phyloP scores from a whole-genome alignment of 768 basidiomycete species.

The Auricularia cornea region DNA sequence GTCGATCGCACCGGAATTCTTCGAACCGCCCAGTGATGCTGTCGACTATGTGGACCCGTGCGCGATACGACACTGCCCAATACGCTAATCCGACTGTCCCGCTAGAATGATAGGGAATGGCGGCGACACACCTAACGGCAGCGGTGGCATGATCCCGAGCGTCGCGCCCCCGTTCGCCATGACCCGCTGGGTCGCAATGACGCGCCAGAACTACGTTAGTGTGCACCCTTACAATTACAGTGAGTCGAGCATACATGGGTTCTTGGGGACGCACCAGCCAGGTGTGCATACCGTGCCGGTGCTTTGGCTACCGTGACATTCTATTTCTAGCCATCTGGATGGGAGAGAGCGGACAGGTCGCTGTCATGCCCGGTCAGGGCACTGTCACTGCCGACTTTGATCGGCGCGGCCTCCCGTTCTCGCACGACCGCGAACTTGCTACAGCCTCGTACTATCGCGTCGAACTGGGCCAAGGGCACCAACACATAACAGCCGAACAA shows the following conservation, averaged over 20 bases:
- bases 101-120: conserved; percentile 60
- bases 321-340: neutral
- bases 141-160: conserved; percentile 71
- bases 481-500: conserved; percentile 47
- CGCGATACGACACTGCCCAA: conserved; percentile 9
- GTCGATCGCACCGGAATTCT: neutral
- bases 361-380: conserved; percentile 50
- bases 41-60: conserved; percentile 43
- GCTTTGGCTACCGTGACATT: neutral
- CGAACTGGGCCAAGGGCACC: conserved; percentile 42
- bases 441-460: conserved; percentile 51
- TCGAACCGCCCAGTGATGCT: conserved; percentile 22
- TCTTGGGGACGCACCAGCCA: conserved; percentile 73
- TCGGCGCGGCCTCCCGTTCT: conserved; percentile 47
- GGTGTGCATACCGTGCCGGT: conserved; percentile 77
- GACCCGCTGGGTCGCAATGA: conserved; percentile 82
- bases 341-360: conserved; percentile 55
- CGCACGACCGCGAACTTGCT: conserved; percentile 43
- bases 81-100: neutral
- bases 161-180: conserved; percentile 75
- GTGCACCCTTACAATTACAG: conserved; percentile 65
- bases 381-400: conserved; percentile 46
- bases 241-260: conserved; percentile 53
- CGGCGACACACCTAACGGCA: conserved; percentile 58
- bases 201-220: conserved; percentile 67